Evolutionary conservation across 2,329 filamentous ascomycete genomes (phyloP), one percentile per base, ranked within the genome.

Genomic region (Fusarium sp.): DNA sequence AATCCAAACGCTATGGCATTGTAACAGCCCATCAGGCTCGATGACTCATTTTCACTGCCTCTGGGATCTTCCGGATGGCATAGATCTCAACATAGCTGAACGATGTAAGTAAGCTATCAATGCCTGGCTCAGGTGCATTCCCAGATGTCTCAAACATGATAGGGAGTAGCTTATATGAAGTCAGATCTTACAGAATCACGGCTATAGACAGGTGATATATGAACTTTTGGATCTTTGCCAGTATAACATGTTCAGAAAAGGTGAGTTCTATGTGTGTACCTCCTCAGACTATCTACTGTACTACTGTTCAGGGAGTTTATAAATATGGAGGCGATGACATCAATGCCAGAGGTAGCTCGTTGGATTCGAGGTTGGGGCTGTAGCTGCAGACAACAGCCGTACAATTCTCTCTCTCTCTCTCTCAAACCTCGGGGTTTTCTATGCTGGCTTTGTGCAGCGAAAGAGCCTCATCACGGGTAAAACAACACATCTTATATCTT

Each of bases 181-280:
- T 10, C 9, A 37, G 35, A 37, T 5, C 10, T 18, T 37, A 37
- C 16, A 10, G 9, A 18, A 18, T 14, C 45, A n/a, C 5, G n/a
- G 5, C 7, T 5, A 10, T 15, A 5, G n/a, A 15, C 8, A 1
- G 4, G 16, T 18, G 11, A 18, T 10, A 10, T 14, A 19, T 7
- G 11, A 10, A 4, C 6, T 6, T 14, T 23, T 4, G 3, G 16
- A 5, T 33, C 29, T n/a, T 49, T 10, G 4, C 12, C 4, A 15
- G 16, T 8, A 19, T 6, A 49, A 4, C 4, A 23, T 23, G n/a
- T 1, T 33, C 4, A 19, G 11, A 23, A 31, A 7, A 3, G 4
- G 1, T 33, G 0, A 23, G 2, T 49, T 3, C 7, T 33, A 23
- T 7, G 4, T 6, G 1, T 7, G 5, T 14, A 18, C 6, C 5